Base-by-base conservation (phyloP, 495 filamentous ascomycete genomes). In the Penicillium dipodomyicola region DNA sequence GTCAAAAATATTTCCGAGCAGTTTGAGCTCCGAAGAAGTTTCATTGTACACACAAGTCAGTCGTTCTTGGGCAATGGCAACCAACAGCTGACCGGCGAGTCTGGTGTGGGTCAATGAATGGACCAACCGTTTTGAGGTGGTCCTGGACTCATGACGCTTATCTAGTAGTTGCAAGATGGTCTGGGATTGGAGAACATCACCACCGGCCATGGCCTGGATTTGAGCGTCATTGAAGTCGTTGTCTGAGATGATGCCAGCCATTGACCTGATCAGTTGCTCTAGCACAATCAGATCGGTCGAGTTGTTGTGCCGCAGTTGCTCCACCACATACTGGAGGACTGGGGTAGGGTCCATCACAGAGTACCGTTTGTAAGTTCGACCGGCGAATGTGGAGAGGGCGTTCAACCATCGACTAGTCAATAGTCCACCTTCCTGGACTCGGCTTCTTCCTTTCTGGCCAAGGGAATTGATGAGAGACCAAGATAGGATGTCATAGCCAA, bases 401-500 rank as follows among this genome's bases (percentile, higher is more conserved):
- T 89, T 82, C 22, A 99, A 73, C 95, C 95, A 99, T 60, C 85
- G 80, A 67, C 89, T 95, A 12, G 92, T 95, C 30, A 94, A 75
- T 62, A 97, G 82, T 29, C 93, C 92, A 63, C 88, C 87, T 49
- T 85, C 85, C 64, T 95, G 91, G 0, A 89, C 87, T 52, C 91
- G 82, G 56, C 87, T 88, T 61, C 90, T 80, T 57, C 85, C 82
- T 64, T 89, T 82, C 54, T 87, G 85, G 49, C 90, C 86, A 41
- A 93, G 78, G 0, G 87, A 84, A 64, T 84, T 91, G 68, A 96
- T 78, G n/a, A 95, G 78, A 39, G 84, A 84, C 89, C 92, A 96
- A 30, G 90, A 89, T 51, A 97, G 79, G 40, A 97, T 88, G 67
- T 99, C 95, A 65, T 96, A 96, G 1, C 86, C 93, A 27, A 97